Base-by-base conservation (phyloP, 768 basidiomycete genomes). In the Tricholoma hemisulphureum region DNA sequence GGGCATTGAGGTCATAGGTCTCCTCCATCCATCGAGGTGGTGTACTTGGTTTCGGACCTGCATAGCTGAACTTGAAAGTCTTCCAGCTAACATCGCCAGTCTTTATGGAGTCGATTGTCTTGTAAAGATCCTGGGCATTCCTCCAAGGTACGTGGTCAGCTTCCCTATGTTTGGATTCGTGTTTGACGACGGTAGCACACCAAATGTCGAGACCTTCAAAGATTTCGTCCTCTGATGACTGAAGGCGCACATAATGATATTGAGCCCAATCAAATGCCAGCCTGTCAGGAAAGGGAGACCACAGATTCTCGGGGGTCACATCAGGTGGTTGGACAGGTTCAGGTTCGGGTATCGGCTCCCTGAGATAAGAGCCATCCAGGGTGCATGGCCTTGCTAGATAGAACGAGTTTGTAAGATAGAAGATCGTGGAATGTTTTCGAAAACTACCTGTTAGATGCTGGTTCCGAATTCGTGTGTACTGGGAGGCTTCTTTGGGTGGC, bases 1-100 rank as follows among this genome's bases (percentile, higher is more conserved):
- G n/a, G n/a, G n/a, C n/a, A n/a, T n/a, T n/a, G n/a, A n/a, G n/a
- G n/a, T n/a, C n/a, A n/a, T n/a, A n/a, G n/a, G n/a, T n/a, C n/a
- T n/a, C n/a, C n/a, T n/a, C n/a, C n/a, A 6, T 53, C 52, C 52
- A 53, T n/a, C 21, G 32, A 7, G 35, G 52, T 13, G 52, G 52
- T 13, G 10, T 28, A 31, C 32, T 0, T 0, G 67, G 60, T 16
- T 64, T 34, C 9, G 60, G 58, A 0, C 73, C 71, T 3, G 10
- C 34, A 50, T 71, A 75, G 0, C 31, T 20, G 6, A 73, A 58
- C 2, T 16, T 20, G 46, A 60, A 60, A 0, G 58, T 54, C 26
- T 64, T 51, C 71, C 71, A 74, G 0, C 65, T 60, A 1, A 56
- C 57, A 9, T 58, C 45, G 3, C 73, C 70, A 26, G 45, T 21